phyloP scores from a whole-genome alignment of 2,329 filamentous ascomycete species.

The Arthrobotrys iridis region DNA sequence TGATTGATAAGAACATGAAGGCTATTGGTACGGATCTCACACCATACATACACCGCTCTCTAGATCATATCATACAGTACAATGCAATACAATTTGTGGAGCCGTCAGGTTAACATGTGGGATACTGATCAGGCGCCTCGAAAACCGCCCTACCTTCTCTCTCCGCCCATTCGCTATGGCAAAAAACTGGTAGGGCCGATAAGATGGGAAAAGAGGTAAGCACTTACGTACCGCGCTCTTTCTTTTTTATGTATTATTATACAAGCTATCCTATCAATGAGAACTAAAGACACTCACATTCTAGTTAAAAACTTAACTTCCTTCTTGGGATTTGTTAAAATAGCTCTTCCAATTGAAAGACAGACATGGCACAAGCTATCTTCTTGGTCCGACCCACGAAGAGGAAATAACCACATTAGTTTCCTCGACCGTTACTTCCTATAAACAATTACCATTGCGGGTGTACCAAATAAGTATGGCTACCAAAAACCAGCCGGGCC shows the following conservation, averaged over 20 bases:
- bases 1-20: slow-evolving; percentile 91
- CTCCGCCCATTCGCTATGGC: slow-evolving; percentile 85
- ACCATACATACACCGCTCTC: not conserved
- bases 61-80: too few relatives aligned
- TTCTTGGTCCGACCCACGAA: slow-evolving; percentile 93
- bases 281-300: slow-evolving; percentile 56
- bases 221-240: slow-evolving; percentile 37
- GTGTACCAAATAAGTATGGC: slow-evolving; percentile 85
- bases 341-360: slow-evolving; percentile 84
- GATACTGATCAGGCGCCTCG: slow-evolving; percentile 73
- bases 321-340: not conserved
- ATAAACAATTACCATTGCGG: slow-evolving; percentile 84
- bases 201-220: slow-evolving; percentile 76
- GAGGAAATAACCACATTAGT: slow-evolving; percentile 93
- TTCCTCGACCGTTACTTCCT: slow-evolving; percentile 76
- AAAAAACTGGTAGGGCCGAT: slow-evolving; percentile 80
- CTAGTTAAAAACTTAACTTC: slow-evolving; percentile 38
- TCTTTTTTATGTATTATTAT: not conserved
- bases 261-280: slow-evolving; percentile 12
- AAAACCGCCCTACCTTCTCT: slow-evolving; percentile 84
- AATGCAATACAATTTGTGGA: too few relatives aligned
- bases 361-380: slow-evolving; percentile 76
- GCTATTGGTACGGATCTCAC: slow-evolving; percentile 68
- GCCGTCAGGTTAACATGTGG: not conserved
- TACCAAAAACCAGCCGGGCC: not conserved